Evolutionary conservation across 1,284 basidiomycete genomes (phyloP), one percentile per base, ranked within the genome.

Genomic region (Tetrapyrgos nigripes): DNA sequence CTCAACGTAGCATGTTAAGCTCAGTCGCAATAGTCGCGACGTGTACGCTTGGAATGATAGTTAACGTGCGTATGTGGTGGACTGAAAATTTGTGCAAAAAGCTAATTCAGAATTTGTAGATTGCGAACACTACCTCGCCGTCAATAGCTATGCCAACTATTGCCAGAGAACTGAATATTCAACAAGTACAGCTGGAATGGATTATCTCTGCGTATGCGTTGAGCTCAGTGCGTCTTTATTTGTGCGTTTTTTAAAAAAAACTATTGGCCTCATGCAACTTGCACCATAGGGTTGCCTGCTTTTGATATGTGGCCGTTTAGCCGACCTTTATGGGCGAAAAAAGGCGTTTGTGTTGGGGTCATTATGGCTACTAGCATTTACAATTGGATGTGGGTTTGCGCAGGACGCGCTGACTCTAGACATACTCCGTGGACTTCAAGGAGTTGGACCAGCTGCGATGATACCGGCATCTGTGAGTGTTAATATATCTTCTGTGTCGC

Each of bases 281-380:
- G 10, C 31, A 4, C 33, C 50, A 13, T 28, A 88, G 83, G 91
- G 89, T 17, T 93, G 92, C 61, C 79, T 92, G 40, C 77, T 93
- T 10, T 73, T 94, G 1, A 76, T 92, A 1, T 84, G 85, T 35
- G 91, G 92, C 0, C 77, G 91, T 44, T 69, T 92, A 3, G 89
- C 90, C 4, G 91, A 93, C 71, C 74, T 93, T 3, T 83, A 88
- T 64, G 91, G 91, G 1, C 78, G 88, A 31, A 91, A 89, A 67
- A 76, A 76, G 56, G 76, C 80, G 0, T 93, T 92, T 64, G 52
- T 86, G 2, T 14, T 76, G 10, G 91, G 91, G 0, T 79, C 82
- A 35, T 6, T 74, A 2, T 77, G 76, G 59, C 76, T 85, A 10
- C 67, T 75, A 11, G 74, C 73, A 1, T 81, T 87, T 55, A 81